Evolutionary conservation across 2,329 filamentous ascomycete genomes (phyloP).

Genomic region (Stachybotrys echinatus): DNA sequence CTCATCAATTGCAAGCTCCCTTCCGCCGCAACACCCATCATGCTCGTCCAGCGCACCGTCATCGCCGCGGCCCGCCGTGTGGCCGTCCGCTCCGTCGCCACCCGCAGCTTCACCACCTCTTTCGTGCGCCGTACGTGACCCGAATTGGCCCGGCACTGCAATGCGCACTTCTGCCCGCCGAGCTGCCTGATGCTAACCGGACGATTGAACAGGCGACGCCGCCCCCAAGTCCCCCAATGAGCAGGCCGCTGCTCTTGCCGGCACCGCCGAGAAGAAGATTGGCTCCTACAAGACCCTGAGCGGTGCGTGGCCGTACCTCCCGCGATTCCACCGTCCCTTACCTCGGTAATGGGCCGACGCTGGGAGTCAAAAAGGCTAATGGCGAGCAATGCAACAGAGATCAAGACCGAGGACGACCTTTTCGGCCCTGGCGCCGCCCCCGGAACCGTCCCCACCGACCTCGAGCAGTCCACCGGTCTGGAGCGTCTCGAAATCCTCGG

Average conservation of each 20-base stretch:
- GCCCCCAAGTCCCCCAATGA: slow-evolving; percentile 26
- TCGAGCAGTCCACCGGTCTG: slow-evolving; percentile 94
- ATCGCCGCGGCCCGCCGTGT: slow-evolving; percentile 54
- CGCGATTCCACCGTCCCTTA: slow-evolving; percentile 9
- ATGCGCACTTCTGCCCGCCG: slow-evolving; percentile 9
- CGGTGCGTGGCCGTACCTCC: slow-evolving; percentile 37
- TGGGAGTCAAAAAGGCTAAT: slow-evolving; percentile 13
- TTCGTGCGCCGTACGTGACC: slow-evolving; percentile 51
- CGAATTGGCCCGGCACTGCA: slow-evolving; percentile 11
- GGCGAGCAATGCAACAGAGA: slow-evolving; percentile 51
- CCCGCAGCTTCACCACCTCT: slow-evolving; percentile 56
- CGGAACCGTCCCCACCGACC: slow-evolving; percentile 85
- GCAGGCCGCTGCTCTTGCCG: slow-evolving; percentile 29
- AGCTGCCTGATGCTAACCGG: slow-evolving; percentile 11
- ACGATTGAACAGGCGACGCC: slow-evolving; percentile 25
- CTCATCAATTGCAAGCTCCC: slow-evolving; percentile 11
- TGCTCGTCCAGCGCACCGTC: slow-evolving; percentile 62
- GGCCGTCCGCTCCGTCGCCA: slow-evolving; percentile 47
- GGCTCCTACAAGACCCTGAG: slow-evolving; percentile 39
- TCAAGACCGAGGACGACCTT: slow-evolving; percentile 79
- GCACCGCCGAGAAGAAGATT: slow-evolving; percentile 38
- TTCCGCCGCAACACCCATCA: slow-evolving; percentile 28
- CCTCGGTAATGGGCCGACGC: slow-evolving; percentile 13
- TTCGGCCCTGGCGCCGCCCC: slow-evolving; percentile 73
- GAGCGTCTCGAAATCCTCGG: slow-evolving; percentile 98